Percentiles rank a stretch among this genome's conserved stretches.
phyloP scores from a whole-genome alignment of 1,284 basidiomycete species.

The Bondarzewia mesenterica region DNA sequence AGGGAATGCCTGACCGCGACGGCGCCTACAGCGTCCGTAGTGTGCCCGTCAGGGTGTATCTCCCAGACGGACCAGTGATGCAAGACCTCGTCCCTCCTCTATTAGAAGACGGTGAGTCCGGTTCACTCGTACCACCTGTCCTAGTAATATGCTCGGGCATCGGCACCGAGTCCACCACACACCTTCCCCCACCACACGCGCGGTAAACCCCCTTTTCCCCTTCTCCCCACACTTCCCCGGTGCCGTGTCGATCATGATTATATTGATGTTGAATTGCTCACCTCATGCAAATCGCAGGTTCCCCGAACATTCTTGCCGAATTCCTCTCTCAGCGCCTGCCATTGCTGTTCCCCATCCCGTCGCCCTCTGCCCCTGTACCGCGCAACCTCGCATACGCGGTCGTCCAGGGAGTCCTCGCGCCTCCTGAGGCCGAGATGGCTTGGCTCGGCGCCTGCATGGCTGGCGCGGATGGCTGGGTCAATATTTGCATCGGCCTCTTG shows the following conservation, averaged over 20 bases:
- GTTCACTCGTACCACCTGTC: not conserved
- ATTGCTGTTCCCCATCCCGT: conserved; percentile 48
- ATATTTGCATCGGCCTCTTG: conserved; percentile 63
- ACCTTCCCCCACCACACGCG: too few species aligned
- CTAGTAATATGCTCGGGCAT: not conserved
- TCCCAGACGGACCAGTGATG: conserved; percentile 86
- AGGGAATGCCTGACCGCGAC: conserved; percentile 50
- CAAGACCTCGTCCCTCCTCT: conserved; percentile 83
- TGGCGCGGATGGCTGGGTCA: conserved; percentile 93
- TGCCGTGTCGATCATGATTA: not conserved
- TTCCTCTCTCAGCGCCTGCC: conserved; percentile 59
- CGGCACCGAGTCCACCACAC: not conserved
- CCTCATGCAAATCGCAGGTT: conserved; percentile 31
- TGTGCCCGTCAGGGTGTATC: conserved; percentile 83
- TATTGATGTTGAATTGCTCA: conserved; percentile 6
- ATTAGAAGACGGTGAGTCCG: conserved; percentile 57
- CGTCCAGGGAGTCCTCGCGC: conserved; percentile 83
- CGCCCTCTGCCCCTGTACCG: conserved; percentile 22
- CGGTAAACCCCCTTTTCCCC: too few species aligned
- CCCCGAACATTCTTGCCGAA: conserved; percentile 48
- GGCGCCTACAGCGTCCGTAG: conserved; percentile 80
- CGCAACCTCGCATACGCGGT: conserved; percentile 58
- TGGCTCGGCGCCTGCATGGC: conserved; percentile 89
- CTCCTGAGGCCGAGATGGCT: conserved; percentile 82
- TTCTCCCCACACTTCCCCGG: too few species aligned